These are phyloP conservation scores for Arthrobotrys conoides DNA, from an alignment of 2,329 filamentous ascomycete genomes.

Conservation along the genomic window DNA sequence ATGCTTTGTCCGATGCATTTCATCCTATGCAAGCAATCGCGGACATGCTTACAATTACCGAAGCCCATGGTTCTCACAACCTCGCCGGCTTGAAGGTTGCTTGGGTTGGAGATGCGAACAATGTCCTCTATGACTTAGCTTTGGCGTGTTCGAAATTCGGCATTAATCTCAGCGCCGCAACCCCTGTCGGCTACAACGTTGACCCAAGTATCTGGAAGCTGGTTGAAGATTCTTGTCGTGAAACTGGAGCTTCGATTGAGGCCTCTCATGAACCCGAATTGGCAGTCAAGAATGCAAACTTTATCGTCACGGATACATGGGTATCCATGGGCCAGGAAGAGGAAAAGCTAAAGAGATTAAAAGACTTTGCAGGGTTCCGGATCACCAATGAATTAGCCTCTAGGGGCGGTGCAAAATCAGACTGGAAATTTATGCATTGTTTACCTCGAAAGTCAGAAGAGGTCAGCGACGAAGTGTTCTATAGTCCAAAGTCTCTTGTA, in stretches of 20 bases:
- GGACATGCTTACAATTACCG: constrained; percentile 91
- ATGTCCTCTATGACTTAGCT: constrained; percentile 93
- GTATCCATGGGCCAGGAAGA: constrained; percentile 97
- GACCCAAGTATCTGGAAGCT: constrained; percentile 78
- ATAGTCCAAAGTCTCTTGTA: constrained; percentile 85
- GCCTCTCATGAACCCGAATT: constrained; percentile 79
- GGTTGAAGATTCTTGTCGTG: constrained; percentile 45
- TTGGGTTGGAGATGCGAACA: constrained; percentile 97
- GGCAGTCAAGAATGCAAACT: constrained; percentile 85
- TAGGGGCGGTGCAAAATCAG: constrained; percentile 85
- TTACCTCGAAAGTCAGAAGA: constrained; percentile 92
- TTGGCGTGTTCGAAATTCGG: constrained; percentile 90
- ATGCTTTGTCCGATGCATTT: constrained; percentile 88
- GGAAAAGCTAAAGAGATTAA: constrained; percentile 81
- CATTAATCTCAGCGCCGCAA: constrained; percentile 87
- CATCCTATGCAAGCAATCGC: constrained; percentile 95
- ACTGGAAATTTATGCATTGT: constrained; percentile 99
- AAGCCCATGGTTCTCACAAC: constrained; percentile 69
- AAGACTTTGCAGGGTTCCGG: constrained; percentile 90
- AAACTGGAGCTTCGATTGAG: constrained; percentile 60
- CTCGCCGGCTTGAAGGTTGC: constrained; percentile 79
- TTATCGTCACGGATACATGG: constrained; percentile 98
- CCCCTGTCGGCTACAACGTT: constrained; percentile 86
- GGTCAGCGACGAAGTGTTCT: constrained; percentile 95
- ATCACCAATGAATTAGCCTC: constrained; percentile 88